phyloP scores from a whole-genome alignment of 805 yeast species.

The Kluyveromyces starmeri region DNA sequence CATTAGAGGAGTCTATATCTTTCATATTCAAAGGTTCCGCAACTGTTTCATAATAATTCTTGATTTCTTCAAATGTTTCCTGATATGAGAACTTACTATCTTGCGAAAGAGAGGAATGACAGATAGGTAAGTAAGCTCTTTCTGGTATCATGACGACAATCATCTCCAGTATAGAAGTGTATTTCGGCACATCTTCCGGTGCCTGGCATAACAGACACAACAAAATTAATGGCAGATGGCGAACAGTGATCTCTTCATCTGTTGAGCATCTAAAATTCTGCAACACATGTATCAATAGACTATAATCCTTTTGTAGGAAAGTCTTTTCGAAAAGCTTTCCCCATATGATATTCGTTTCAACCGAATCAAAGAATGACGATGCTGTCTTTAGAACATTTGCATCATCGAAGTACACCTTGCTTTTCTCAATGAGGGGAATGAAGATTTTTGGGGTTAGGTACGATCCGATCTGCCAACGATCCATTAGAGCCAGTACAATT shows the following conservation, averaged over 20 bases:
- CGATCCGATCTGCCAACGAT: slow-evolving; percentile 90
- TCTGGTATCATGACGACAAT: slow-evolving; percentile 53
- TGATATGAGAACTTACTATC: slow-evolving; percentile 10
- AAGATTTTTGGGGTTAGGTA: slow-evolving; percentile 61
- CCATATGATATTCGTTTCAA: slow-evolving; percentile 79
- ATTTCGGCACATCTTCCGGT: slow-evolving; percentile 16
- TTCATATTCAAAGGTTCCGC: slow-evolving; percentile 12
- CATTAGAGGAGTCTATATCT: slow-evolving; percentile 11
- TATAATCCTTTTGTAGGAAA: slow-evolving; percentile 30
- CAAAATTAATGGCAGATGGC: slow-evolving; percentile 67
- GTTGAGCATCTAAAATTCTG: slow-evolving; percentile 54
- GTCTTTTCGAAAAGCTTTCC: slow-evolving; percentile 38
- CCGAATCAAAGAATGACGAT: slow-evolving; percentile 70
- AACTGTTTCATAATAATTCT: slow-evolving; percentile 27
- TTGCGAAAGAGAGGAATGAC: slow-evolving; percentile 29
- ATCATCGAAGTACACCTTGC: slow-evolving; percentile 28
- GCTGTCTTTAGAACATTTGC: slow-evolving; percentile 45
- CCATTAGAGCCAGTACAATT: slow-evolving; percentile 69
- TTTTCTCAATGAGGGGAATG: slow-evolving; percentile 50
- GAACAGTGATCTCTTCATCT: slow-evolving; percentile 78
- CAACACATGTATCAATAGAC: slow-evolving; percentile 50
- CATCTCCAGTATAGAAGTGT: slow-evolving; percentile 34
- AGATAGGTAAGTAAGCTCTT: slow-evolving; percentile 50
- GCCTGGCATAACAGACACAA: slow-evolving; percentile 33
- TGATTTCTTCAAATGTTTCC: slow-evolving; percentile 24